These are phyloP conservation scores for Protoeuglena noctilucae DNA, from an alignment of 139 green algal genomes.

Conservation along the genomic window DNA sequence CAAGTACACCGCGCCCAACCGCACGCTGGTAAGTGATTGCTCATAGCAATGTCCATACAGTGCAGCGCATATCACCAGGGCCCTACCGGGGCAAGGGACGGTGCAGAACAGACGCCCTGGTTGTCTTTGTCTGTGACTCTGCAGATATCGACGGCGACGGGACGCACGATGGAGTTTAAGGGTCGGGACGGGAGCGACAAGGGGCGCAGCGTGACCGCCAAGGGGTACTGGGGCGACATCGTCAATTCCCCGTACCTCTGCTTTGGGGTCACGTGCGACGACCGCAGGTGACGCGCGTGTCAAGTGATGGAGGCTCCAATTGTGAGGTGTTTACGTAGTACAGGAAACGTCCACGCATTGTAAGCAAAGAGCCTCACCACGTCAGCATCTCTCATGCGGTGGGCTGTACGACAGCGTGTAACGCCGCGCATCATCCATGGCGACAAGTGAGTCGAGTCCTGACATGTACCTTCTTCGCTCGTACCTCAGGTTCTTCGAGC, in stretches of 20 bases:
- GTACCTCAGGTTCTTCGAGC: slow-evolving; percentile 21
- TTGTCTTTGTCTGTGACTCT: too few species aligned
- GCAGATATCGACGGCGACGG: slow-evolving; percentile 30
- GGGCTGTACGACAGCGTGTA: neutral
- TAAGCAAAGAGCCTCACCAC: neutral
- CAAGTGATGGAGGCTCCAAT: too few species aligned
- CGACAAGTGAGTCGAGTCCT: slow-evolving; percentile 1
- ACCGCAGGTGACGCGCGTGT: slow-evolving; percentile 21
- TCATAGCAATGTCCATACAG: too few species aligned
- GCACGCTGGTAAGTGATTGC: slow-evolving; percentile 38
- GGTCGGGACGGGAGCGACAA: slow-evolving; percentile 33
- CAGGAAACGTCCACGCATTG: slow-evolving; percentile 7
- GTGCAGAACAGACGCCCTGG: too few species aligned
- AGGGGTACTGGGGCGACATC: slow-evolving; percentile 51
- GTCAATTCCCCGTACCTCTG: slow-evolving; percentile 41
- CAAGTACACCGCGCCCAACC: slow-evolving; percentile 38
- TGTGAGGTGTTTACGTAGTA: too few species aligned
- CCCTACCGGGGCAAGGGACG: too few species aligned
- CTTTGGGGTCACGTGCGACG: slow-evolving; percentile 31
- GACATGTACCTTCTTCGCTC: too few species aligned
- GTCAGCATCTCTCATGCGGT: neutral
- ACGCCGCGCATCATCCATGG: neutral
- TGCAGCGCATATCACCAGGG: too few species aligned
- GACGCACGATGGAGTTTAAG: slow-evolving; percentile 41
- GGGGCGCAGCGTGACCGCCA: slow-evolving; percentile 37